Evolutionary conservation across 1,284 basidiomycete genomes (phyloP), one percentile per base, ranked within the genome.

Genomic region (Ustilago xerochloae): DNA sequence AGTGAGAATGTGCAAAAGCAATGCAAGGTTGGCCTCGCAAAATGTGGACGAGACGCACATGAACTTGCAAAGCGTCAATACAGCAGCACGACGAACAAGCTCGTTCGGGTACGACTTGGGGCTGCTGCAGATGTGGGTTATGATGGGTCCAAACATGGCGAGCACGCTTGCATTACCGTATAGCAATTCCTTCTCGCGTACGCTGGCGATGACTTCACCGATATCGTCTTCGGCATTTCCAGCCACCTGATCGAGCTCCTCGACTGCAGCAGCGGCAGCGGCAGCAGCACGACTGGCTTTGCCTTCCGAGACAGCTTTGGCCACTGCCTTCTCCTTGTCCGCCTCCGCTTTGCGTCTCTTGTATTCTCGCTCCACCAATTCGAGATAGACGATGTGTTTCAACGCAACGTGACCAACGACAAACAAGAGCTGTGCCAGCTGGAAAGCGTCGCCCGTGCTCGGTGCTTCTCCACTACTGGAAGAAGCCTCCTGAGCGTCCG

Each of bases 221-320:
- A 98, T 96, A 81, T 99, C 96, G 84, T 99, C 96, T 84, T 99
- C 96, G 20, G 94, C 95, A 78, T 96, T 97, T 4, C 97, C 96
- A 1, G 93, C 93, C 2, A 99, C 96, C 79, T 97, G 94, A 74
- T 99, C 96, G 0, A 99, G 89, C 81, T 98, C 83, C 28, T 68
- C 69, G 15, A 61, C 63, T 26, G 60, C 79, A 92, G 93, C 91
- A n/a, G 63, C 66, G 13, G 65, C 66, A n/a, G 60, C 45, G 4
- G 45, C 70, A 24, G 78, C 75, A 20, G 75, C 75, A 41, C 79
- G 79, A 29, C 59, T 69, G 10, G 75, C 76, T 35, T 76, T 75
- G 52, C 78, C 80, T 28, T 76, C 66, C 8, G 70, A 74, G 1
- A 75, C 74, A 13, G 72, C 70, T 56, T 77, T 76, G 16, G 68